Base-by-base conservation (phyloP, 768 basidiomycete genomes). In the Fistulinella prunicolor region DNA sequence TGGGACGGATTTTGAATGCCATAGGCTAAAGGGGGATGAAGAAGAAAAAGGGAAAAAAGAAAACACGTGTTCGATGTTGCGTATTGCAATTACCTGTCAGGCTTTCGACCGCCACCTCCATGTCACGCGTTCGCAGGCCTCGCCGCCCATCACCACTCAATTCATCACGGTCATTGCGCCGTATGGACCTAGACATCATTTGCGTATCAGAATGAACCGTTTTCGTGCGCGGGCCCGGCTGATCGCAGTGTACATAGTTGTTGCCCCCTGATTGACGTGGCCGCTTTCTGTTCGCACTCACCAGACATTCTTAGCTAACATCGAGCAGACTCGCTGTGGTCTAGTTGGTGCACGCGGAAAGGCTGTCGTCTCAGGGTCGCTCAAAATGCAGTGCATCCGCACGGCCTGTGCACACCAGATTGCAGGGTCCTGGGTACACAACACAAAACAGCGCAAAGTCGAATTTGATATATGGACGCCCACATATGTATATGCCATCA, bases 401-500 rank as follows among this genome's bases (percentile, higher is more conserved):
- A 51, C 55, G 60, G 62, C 51, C 38, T 55, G 50, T 47, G 38
- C 57, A 57, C 62, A 46, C 44, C 44, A 56, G 38, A 44, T 52
- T 28, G 52, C 55, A 63, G 60, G 57, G 55, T 54, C 53, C 42
- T 51, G 42, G 19, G 38, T 38, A 41, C 46, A 40, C 46, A 56
- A 44, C 51, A 53, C 47, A 48, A 38, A 53, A 47, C 50, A 44
- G 38, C 49, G 51, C 51, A 53, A 49, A 44, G 51, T 57, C 44
- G 22, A 56, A 62, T 63, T 64, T 65, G 63, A 63, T 63, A 59
- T 62, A 65, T 50, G 42, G 47, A 36, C 44, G 26, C 28, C 50
- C 47, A 53, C 49, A n/a, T n/a, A n/a, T n/a, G n/a, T n/a, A n/a
- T n/a, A n/a, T 43, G 50, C 46, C 47, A 36, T 32, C 26, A 38